These are phyloP conservation scores for Austroboletus eburneus DNA, from an alignment of 768 basidiomycete species.

Conservation along the genomic window DNA sequence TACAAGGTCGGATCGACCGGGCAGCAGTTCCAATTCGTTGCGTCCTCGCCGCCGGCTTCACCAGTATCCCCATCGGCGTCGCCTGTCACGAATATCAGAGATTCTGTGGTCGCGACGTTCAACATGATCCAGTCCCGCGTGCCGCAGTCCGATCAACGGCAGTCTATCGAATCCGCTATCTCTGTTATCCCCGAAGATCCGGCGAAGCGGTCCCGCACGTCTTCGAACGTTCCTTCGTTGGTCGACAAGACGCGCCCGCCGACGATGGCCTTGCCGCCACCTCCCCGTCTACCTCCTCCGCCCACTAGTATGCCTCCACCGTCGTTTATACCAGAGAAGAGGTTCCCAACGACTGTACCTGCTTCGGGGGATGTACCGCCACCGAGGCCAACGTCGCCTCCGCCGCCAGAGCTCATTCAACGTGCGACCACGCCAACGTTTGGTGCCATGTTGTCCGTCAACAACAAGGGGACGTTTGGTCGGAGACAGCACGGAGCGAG, in stretches of 20 bases:
- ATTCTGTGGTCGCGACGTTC: conserved; percentile 45
- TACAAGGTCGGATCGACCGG: conserved; percentile 52
- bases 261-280: conserved; percentile 79
- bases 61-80: conserved; percentile 26
- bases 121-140: conserved; percentile 45
- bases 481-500: conserved; percentile 67
- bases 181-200: conserved; percentile 49
- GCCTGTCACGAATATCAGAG: conserved; percentile 43
- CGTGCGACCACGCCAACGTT: conserved; percentile 87
- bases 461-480: conserved; percentile 43
- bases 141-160: conserved; percentile 56
- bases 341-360: conserved; percentile 40
- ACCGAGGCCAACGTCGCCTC: conserved; percentile 87
- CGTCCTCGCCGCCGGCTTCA: conserved; percentile 39
- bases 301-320: conserved; percentile 71
- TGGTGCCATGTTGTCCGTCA: conserved; percentile 56
- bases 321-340: conserved; percentile 68
- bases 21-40: conserved; percentile 64
- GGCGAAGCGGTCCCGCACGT: conserved; percentile 53
- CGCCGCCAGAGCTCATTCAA: conserved; percentile 87
- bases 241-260: conserved; percentile 82
- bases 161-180: conserved; percentile 68
- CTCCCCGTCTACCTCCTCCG: conserved; percentile 72
- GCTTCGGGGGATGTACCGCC: conserved; percentile 62
- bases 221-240: conserved; percentile 49